A percentile compares a stretch with the other conserved stretches of the same genome.
phyloP scores from a whole-genome alignment of 345 rosid genomes.

The Corymbia maculata region DNA sequence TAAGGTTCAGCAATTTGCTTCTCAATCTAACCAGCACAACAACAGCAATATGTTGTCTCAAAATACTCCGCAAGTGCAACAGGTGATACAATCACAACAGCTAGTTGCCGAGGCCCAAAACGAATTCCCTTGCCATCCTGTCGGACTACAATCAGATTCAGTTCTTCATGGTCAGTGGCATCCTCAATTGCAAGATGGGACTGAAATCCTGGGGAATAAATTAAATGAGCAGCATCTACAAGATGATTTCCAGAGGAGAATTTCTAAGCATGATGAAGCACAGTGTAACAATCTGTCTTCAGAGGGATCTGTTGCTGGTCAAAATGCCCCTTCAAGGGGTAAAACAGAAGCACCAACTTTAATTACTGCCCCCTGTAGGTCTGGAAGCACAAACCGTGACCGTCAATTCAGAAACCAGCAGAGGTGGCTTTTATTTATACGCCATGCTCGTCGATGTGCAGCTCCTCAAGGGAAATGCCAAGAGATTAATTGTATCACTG shows the following conservation, averaged over 20 bases:
- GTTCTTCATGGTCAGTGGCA: constrained; percentile 50
- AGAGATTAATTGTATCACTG: constrained; percentile 49
- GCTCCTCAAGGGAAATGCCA: constrained; percentile 81
- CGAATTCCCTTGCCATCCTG: constrained; percentile 31
- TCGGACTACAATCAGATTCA: constrained; percentile 43
- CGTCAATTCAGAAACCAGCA: constrained; percentile 57
- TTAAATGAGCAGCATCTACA: constrained; percentile 59
- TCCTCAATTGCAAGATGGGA: constrained; percentile 45
- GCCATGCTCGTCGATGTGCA: constrained; percentile 78
- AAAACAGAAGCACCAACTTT: constrained; percentile 33
- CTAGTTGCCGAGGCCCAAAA: constrained; percentile 39
- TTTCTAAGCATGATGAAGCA: constrained; percentile 71
- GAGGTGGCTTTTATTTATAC: constrained; percentile 81
- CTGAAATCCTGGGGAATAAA: constrained; percentile 33
- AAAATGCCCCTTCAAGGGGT: constrained; percentile 31
- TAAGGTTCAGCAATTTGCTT: constrained; percentile 27
- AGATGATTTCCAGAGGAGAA: constrained; percentile 68
- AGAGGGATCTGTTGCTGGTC: constrained; percentile 47
- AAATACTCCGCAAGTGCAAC: constrained; percentile 53
- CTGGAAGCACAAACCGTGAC: constrained; percentile 45
- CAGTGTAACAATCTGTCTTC: constrained; percentile 55
- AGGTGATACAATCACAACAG: constrained; percentile 43
- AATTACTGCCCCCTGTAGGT: constrained; percentile 28
- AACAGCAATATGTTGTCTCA: constrained; percentile 33
- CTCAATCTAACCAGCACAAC: constrained; percentile 32